Conservation (phyloP, 2,329 filamentous ascomycete species). For the Colletotrichum incanum region DNA sequence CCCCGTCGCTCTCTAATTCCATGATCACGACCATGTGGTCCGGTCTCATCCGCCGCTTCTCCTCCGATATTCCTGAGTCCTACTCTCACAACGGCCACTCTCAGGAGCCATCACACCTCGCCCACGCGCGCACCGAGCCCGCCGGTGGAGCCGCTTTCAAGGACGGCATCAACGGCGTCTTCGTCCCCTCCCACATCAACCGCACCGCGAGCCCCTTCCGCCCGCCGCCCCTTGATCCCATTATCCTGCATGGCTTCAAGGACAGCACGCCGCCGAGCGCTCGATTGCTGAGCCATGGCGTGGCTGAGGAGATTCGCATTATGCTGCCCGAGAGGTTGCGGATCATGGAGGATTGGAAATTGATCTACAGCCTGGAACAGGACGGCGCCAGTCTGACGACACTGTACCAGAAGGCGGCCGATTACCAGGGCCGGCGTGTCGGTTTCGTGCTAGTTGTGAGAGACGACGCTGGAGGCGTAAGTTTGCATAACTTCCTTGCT, state of each 20-base stretch:
- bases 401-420: conserved; percentile 84
- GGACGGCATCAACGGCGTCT: conserved; percentile 72
- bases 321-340: conserved; percentile 90
- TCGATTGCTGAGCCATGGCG: conserved; percentile 77
- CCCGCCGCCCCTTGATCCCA: conserved; percentile 88
- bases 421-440: conserved; percentile 78
- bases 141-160: conserved; percentile 46
- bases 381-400: conserved; percentile 91
- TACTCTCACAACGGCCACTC: conserved; percentile 46
- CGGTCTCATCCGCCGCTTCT: conserved; percentile 79
- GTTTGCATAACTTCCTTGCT: conserved; percentile 52
- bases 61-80: conserved; percentile 59
- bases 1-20: conserved; percentile 51
- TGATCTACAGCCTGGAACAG: conserved; percentile 92
- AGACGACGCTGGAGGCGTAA: conserved; percentile 82
- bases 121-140: conserved; percentile 47
- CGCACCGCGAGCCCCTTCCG: conserved; percentile 85
- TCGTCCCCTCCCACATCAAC: conserved; percentile 66
- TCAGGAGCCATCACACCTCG: conserved; percentile 44
- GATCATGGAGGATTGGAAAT: conserved; percentile 87
- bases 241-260: conserved; percentile 79
- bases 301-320: conserved; percentile 94
- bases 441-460: conserved; percentile 92
- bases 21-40: conserved; percentile 64
- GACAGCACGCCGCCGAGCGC: conserved; percentile 72